Evolutionary conservation across 164 flowering plant genomes (phyloP).

Genomic region (Aristolochia fimbriata): DNA sequence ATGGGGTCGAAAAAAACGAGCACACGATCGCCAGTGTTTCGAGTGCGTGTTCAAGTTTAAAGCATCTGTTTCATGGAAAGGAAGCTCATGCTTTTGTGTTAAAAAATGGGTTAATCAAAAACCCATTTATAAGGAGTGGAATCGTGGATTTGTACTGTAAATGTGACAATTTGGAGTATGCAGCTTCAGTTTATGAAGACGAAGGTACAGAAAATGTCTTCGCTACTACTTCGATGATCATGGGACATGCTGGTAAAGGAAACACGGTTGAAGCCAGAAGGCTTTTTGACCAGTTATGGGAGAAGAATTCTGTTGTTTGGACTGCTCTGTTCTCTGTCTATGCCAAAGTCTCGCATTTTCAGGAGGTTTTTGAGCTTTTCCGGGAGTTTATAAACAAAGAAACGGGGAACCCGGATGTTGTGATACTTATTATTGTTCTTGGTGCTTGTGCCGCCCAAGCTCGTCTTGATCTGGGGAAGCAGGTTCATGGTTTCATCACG

Average conservation of each 20-base stretch:
- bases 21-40: slow-evolving; percentile 51
- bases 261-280: slow-evolving; percentile 51
- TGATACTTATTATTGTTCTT: slow-evolving; percentile 40
- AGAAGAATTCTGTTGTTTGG: slow-evolving; percentile 59
- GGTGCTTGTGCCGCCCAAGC: slow-evolving; percentile 61
- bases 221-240: slow-evolving; percentile 50
- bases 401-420: slow-evolving; percentile 25
- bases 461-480: slow-evolving; percentile 49
- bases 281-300: slow-evolving; percentile 50
- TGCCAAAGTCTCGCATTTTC: slow-evolving; percentile 39
- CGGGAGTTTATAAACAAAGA: slow-evolving; percentile 28
- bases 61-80: slow-evolving; percentile 40
- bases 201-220: slow-evolving; percentile 27
- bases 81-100: slow-evolving; percentile 55
- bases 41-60: slow-evolving; percentile 50
- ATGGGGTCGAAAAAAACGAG: slow-evolving; percentile 39
- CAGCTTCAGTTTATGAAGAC: slow-evolving; percentile 29
- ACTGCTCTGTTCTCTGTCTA: slow-evolving; percentile 71
- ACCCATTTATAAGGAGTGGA: slow-evolving; percentile 52
- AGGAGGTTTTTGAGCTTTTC: slow-evolving; percentile 44
- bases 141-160: slow-evolving; percentile 73
- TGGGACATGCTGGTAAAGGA: slow-evolving; percentile 47
- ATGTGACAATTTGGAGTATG: slow-evolving; percentile 56
- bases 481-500: slow-evolving; percentile 51
- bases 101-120: slow-evolving; percentile 34